Conservation (phyloP, 176 grass and related monocot genomes). For the Pontederia paniculata region DNA sequence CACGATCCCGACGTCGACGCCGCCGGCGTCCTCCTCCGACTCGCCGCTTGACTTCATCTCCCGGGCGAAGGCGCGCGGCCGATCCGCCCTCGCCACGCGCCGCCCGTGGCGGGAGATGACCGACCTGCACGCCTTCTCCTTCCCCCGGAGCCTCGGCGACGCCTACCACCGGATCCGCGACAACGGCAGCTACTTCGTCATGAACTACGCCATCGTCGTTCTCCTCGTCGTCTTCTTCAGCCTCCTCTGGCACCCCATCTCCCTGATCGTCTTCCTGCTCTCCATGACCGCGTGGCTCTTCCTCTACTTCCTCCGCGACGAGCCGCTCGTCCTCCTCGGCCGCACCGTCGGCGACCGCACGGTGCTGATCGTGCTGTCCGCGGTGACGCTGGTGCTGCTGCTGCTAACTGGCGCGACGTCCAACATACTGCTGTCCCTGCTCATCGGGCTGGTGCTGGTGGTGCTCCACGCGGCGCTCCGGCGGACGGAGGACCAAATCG, state of each 20-base stretch:
- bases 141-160: constrained; percentile 35
- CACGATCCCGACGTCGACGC: constrained; percentile 47
- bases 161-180: constrained; percentile 74
- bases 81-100: constrained; percentile 36
- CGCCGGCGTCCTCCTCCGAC: constrained; percentile 11
- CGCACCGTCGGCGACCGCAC: constrained; percentile 7
- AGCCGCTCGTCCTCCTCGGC: constrained; percentile 7
- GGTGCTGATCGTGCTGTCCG: constrained; percentile 14
- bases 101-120: constrained; percentile 16
- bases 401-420: constrained; percentile 18
- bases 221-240: constrained; percentile 43
- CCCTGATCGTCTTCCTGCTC: constrained; percentile 47
- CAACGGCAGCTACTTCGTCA: constrained; percentile 69
- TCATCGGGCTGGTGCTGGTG: constrained; percentile 16
- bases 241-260: constrained; percentile 79
- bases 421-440: constrained; percentile 21
- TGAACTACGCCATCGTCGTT: constrained; percentile 96
- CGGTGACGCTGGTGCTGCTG: constrained; percentile 16
- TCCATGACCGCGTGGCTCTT: constrained; percentile 24
- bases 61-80: constrained; percentile 76
- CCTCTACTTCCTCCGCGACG: constrained; percentile 34
- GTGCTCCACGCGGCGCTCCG: constrained; percentile 22
- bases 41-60: constrained; percentile 80
- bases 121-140: constrained; percentile 26
- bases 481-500: constrained; percentile 13